Conservation (phyloP, 2,329 filamentous ascomycete species). For the Leptographium wingfieldii region DNA sequence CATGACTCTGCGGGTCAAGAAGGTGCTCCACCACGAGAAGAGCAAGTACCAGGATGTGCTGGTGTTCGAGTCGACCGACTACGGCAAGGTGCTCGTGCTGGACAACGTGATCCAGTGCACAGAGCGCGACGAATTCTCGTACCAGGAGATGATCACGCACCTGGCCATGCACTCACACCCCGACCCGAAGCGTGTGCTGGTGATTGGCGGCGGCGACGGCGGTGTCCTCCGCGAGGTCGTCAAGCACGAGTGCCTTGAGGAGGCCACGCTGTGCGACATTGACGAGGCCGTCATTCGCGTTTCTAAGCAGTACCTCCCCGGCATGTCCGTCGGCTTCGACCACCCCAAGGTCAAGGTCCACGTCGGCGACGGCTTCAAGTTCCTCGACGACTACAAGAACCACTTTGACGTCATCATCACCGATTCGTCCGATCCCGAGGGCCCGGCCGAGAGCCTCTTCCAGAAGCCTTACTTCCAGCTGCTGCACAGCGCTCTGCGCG, state of each 20-base stretch:
- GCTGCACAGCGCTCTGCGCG: conserved; percentile 74
- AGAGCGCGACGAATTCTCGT: conserved; percentile 96
- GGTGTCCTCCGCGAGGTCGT: conserved; percentile 96
- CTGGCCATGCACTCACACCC: conserved; percentile 98
- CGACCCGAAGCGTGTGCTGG: conserved; percentile 93
- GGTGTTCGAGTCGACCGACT: conserved; percentile 95
- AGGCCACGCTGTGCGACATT: conserved; percentile 95
- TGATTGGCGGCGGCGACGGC: conserved; percentile 95
- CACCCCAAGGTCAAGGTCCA: conserved; percentile 90
- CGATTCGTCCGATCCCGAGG: conserved; percentile 94
- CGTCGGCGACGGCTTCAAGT: conserved; percentile 97
- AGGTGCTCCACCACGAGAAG: conserved; percentile 98
- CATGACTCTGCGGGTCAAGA: conserved; percentile 96
- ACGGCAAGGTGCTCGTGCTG: conserved; percentile 89
- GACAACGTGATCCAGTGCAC: conserved; percentile 99
- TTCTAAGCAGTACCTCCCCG: conserved; percentile 93
- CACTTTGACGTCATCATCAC: conserved; percentile 99
- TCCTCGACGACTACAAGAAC: conserved; percentile 92
- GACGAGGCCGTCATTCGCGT: conserved; percentile 98
- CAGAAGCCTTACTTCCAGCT: conserved; percentile 98
- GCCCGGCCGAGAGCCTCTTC: conserved; percentile 91
- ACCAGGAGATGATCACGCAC: conserved; percentile 99
- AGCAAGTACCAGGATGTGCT: conserved; percentile 98
- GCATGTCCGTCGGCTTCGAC: conserved; percentile 85
- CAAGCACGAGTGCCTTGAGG: conserved; percentile 96